Evolutionary conservation across 2,329 filamentous ascomycete species (phyloP), one percentile per base, ranked within the genome.

Genomic region (Diplodia seriata): DNA sequence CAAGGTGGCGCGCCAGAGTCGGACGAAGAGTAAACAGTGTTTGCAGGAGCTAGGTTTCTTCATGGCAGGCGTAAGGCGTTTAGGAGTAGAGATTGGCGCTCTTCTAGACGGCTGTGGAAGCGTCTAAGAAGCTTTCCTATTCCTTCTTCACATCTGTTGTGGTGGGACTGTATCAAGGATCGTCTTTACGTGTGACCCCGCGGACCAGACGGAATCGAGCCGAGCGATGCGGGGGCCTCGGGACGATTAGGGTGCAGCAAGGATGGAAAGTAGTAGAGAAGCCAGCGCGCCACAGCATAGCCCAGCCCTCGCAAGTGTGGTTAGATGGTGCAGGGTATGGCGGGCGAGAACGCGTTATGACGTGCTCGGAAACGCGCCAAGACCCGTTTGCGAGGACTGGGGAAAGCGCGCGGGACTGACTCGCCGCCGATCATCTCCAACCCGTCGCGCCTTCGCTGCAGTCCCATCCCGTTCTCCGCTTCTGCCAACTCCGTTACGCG

Each of bases 351-450:
- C 26, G 23, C 18, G 59, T 49, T 62, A 63, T 63, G 59, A 63
- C 59, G 59, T 51, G n/a, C 38, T 51, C 14, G 59, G 59, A 51
- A 63, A 18, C 29, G 18, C 31, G 43, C 57, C 57, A 62, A 62
- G 57, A 31, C 47, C 59, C 31, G 43, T 63, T 51, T 51, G 59
- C 59, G n/a, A 63, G 59, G 26, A 11, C 38, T n/a, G 38, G 23
- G 26, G 47, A 50, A 43, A 43, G 23, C 26, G 18, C 18, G 47
- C 56, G 20, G 56, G 8, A 59, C n/a, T 63, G 59, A 63, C 59
- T 63, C 59, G 59, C 31, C 43, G 59, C 59, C 59, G 59, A 50
- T 63, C 43, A 63, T 38, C 59, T 63, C 59, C 59, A 63, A 63
- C 43, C 36, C 56, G 40, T 33, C 59, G 47, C 59, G 47, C 47